Percentiles rank a stretch among this genome's conserved stretches.
These are phyloP conservation scores for Monilinia fructicola DNA, from an alignment of 2,329 filamentous ascomycete genomes.

Conservation along the genomic window DNA sequence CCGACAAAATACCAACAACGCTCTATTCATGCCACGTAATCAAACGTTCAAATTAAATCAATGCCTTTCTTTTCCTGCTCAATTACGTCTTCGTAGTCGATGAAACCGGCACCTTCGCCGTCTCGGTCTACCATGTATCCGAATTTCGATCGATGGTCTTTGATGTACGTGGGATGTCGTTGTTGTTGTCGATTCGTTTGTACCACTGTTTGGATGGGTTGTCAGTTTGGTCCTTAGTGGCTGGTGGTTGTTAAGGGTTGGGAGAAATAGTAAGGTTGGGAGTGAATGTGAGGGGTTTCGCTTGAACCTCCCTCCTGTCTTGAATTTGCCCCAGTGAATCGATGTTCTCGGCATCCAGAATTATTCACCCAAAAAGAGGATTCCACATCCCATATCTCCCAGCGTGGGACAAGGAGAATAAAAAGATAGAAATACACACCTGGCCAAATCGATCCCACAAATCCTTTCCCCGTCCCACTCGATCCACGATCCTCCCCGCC, in stretches of 20 bases:
- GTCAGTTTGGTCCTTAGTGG: background rate
- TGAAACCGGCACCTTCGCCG: constrained; percentile 30
- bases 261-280: background rate
- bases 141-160: constrained; percentile 29
- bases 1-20: background rate
- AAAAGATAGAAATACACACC: constrained; percentile 22
- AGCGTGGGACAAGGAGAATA: too few species aligned
- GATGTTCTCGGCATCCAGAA: background rate
- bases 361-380: background rate
- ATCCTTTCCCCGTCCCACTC: constrained; percentile 46
- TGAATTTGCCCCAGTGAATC: background rate
- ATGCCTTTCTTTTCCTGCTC: background rate
- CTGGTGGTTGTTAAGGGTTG: too few species aligned
- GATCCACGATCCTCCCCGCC: constrained; percentile 43
- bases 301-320: background rate
- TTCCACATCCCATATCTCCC: too few species aligned
- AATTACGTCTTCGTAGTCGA: constrained; percentile 25
- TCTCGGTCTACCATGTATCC: constrained; percentile 34
- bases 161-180: constrained; percentile 46
- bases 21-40: background rate
- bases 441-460: constrained; percentile 43
- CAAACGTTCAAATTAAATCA: background rate
- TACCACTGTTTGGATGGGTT: constrained; percentile 29
- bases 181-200: constrained; percentile 43
- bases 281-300: background rate